phyloP scores from a whole-genome alignment of 2,329 filamentous ascomycete genomes.

The Beauveria scarabaeidicola region DNA sequence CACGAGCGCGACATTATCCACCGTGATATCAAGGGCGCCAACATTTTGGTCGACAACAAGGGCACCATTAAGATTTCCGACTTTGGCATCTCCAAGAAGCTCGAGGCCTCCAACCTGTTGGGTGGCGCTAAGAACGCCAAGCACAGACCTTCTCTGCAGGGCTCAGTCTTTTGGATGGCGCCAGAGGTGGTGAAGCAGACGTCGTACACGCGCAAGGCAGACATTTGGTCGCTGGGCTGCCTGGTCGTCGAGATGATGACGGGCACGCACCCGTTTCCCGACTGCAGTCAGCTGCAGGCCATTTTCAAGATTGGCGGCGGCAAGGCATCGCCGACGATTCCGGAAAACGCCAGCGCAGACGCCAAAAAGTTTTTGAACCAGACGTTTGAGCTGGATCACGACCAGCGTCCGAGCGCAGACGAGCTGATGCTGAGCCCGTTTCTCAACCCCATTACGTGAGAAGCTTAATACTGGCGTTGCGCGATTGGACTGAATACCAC shows the following conservation, averaged over 20 bases:
- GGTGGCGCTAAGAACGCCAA: slow-evolving; percentile 59
- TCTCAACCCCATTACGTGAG: slow-evolving; percentile 59
- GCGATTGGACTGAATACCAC: neutral
- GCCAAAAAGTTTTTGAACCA: slow-evolving; percentile 74
- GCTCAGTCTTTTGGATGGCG: slow-evolving; percentile 99
- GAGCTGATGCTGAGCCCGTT: slow-evolving; percentile 81
- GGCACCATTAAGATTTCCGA: slow-evolving; percentile 98
- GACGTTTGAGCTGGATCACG: slow-evolving; percentile 94
- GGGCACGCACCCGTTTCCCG: slow-evolving; percentile 89
- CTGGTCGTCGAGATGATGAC: slow-evolving; percentile 99
- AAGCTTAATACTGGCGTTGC: neutral
- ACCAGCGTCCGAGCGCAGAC: slow-evolving; percentile 83
- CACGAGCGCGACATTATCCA: slow-evolving; percentile 96
- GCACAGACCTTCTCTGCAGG: slow-evolving; percentile 74
- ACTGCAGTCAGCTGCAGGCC: slow-evolving; percentile 92
- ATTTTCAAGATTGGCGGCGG: slow-evolving; percentile 97
- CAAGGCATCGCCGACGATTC: slow-evolving; percentile 79
- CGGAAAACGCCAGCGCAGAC: slow-evolving; percentile 76
- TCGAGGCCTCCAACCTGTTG: slow-evolving; percentile 82
- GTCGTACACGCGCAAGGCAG: slow-evolving; percentile 93
- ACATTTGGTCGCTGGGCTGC: slow-evolving; percentile 97
- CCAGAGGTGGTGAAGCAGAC: slow-evolving; percentile 98
- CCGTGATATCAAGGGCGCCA: slow-evolving; percentile 97
- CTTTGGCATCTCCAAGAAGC: slow-evolving; percentile 97
- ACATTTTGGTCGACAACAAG: slow-evolving; percentile 98